Percentiles rank a stretch among this genome's conserved stretches.
These are phyloP conservation scores for Logfia minima DNA, from an alignment of 129 eudicot species.

Conservation along the genomic window DNA sequence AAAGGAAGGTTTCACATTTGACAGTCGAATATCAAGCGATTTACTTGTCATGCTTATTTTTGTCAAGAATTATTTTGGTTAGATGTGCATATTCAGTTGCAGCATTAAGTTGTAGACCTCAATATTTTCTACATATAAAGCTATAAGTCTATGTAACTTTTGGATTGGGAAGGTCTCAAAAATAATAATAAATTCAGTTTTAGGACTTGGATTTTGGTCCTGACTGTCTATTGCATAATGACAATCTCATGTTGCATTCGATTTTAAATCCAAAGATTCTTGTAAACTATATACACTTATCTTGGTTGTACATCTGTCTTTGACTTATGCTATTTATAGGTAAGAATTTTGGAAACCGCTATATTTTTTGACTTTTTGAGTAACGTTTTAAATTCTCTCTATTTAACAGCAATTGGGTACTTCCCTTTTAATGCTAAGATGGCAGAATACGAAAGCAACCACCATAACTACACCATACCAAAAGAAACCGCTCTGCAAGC, in stretches of 20 bases:
- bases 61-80: not conserved
- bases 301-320: slow-evolving; percentile 18
- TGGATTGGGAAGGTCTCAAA: not conserved
- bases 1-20: not conserved
- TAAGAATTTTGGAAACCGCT: not conserved
- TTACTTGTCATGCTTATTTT: not conserved
- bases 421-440: slow-evolving; percentile 36
- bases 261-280: slow-evolving; percentile 1
- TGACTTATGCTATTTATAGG: slow-evolving; percentile 14
- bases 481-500: slow-evolving; percentile 90
- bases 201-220: slow-evolving; percentile 1
- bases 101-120: not conserved
- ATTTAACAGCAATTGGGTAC: not conserved
- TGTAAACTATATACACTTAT: not conserved
- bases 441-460: slow-evolving; percentile 74
- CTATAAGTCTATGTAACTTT: not conserved
- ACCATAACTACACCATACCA: slow-evolving; percentile 50
- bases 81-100: not conserved
- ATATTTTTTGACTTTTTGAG: slow-evolving; percentile 1
- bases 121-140: not conserved
- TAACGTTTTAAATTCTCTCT: not conserved
- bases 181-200: not conserved
- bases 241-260: slow-evolving; percentile 12
- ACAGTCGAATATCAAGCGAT: not conserved
- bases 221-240: not conserved